A percentile compares a stretch with the other conserved stretches of the same genome.
Conservation (phyloP, 768 basidiomycete species). For the Daedaleopsis sinensis region DNA sequence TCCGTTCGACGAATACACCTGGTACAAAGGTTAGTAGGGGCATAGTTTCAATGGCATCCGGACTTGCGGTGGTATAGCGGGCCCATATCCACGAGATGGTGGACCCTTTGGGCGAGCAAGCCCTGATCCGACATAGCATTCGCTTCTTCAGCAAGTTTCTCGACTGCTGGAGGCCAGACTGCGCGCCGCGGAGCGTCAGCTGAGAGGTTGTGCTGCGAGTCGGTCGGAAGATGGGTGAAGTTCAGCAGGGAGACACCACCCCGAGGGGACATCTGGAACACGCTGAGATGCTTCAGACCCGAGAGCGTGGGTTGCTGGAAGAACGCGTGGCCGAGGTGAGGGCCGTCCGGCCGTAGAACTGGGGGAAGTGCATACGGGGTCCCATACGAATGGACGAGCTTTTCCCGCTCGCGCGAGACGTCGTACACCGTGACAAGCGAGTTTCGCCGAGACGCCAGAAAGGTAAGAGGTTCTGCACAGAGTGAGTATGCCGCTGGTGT, state of each 20-base stretch:
- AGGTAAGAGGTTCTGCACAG: slow-evolving; percentile 48
- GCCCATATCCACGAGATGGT: slow-evolving; percentile 50
- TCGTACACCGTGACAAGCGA: slow-evolving; percentile 66
- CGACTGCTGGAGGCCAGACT: slow-evolving; percentile 44
- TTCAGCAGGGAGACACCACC: slow-evolving; percentile 51
- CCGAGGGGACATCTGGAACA: slow-evolving; percentile 51
- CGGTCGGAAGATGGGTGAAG: slow-evolving; percentile 29
- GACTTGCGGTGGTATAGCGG: slow-evolving; percentile 58
- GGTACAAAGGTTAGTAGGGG: not conserved
- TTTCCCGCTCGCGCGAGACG: slow-evolving; percentile 41
- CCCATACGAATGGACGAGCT: slow-evolving; percentile 46
- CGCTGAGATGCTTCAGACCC: slow-evolving; percentile 30
- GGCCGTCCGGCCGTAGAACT: slow-evolving; percentile 26
- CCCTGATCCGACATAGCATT: slow-evolving; percentile 41
- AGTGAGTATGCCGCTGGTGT: not conserved
- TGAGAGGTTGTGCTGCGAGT: slow-evolving; percentile 13
- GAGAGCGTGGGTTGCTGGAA: slow-evolving; percentile 31
- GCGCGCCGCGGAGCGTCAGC: not conserved
- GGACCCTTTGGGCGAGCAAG: slow-evolving; percentile 48
- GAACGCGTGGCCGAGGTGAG: slow-evolving; percentile 37
- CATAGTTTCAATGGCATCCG: not conserved
- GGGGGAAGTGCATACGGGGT: slow-evolving; percentile 49
- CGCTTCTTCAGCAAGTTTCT: slow-evolving; percentile 36
- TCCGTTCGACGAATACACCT: slow-evolving; percentile 25
- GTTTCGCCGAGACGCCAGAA: slow-evolving; percentile 64